Conservation (phyloP, 139 green algal genomes). For the Mesotaenium endlicherianum region DNA sequence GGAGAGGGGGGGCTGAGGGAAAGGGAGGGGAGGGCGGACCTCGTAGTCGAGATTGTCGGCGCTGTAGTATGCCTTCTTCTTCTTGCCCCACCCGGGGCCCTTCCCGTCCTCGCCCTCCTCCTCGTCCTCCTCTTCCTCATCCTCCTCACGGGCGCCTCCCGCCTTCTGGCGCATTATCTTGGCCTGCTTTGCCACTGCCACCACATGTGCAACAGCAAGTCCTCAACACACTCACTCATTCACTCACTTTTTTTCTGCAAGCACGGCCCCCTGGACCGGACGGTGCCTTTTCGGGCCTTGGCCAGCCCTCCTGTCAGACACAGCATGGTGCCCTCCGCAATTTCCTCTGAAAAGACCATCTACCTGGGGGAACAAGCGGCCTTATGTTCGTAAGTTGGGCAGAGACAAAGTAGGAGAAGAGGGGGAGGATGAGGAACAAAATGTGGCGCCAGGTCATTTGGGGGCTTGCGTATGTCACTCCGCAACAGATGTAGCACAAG, state of each 20-base stretch:
- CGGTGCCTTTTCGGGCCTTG: not conserved
- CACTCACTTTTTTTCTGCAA: not conserved
- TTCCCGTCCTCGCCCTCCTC: conserved; percentile 33
- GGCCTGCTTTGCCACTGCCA: conserved; percentile 44
- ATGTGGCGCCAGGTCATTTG: no score
- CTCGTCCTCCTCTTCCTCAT: conserved; percentile 37
- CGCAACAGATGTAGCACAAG: no score
- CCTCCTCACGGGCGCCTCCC: not conserved
- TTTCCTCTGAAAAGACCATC: not conserved
- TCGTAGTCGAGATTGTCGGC: conserved; percentile 48
- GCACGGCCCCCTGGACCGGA: not conserved
- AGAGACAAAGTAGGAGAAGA: not conserved
- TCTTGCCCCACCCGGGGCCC: conserved; percentile 23
- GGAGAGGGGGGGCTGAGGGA: not conserved
- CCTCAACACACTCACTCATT: not conserved
- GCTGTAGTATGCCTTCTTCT: conserved; percentile 41
- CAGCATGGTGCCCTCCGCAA: not conserved
- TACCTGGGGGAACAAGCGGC: not conserved
- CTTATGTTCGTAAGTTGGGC: no score
- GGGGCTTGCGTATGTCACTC: no score
- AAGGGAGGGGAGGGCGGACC: conserved; percentile 6
- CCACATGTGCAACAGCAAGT: not conserved
- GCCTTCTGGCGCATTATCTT: conserved; percentile 34
- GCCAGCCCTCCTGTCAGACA: not conserved
- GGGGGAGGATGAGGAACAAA: not conserved